These are phyloP conservation scores for Luzula sylvatica DNA, from an alignment of 176 grass and related monocot species.

Conservation along the genomic window DNA sequence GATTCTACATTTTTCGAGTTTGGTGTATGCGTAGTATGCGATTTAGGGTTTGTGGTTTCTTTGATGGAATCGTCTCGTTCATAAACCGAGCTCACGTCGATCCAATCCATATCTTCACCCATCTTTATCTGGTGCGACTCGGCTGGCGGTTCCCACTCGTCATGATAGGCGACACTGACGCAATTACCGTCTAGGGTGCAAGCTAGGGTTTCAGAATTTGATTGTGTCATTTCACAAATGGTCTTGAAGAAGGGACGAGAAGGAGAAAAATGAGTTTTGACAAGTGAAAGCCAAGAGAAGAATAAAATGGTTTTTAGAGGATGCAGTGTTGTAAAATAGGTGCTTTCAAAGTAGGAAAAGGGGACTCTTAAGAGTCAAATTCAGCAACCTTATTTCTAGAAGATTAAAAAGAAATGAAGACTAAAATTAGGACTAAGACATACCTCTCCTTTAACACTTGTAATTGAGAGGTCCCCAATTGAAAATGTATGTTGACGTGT, in stretches of 20 bases:
- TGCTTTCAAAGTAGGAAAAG: no score
- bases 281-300: not conserved
- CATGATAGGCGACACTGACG: not conserved
- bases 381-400: no score
- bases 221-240: conserved; percentile 3
- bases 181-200: no score
- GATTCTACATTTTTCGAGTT: not conserved
- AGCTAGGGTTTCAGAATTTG: not conserved
- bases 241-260: not conserved
- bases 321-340: no score
- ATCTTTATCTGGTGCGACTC: conserved; percentile 25
- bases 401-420: no score
- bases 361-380: not conserved
- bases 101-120: conserved; percentile 52
- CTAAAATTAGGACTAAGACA: no score
- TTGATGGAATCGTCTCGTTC: conserved; percentile 82
- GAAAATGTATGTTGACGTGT: no score
- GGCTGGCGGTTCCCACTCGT: conserved; percentile 12
- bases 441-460: no score
- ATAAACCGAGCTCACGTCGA: conserved; percentile 45
- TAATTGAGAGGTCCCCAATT: no score
- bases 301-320: conserved; percentile 1
- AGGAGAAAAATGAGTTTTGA: not conserved
- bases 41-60: conserved; percentile 93
- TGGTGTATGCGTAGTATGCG: conserved; percentile 25